Evolutionary conservation across 805 yeast species (phyloP).

Genomic region (Teunomyces panamensis): DNA sequence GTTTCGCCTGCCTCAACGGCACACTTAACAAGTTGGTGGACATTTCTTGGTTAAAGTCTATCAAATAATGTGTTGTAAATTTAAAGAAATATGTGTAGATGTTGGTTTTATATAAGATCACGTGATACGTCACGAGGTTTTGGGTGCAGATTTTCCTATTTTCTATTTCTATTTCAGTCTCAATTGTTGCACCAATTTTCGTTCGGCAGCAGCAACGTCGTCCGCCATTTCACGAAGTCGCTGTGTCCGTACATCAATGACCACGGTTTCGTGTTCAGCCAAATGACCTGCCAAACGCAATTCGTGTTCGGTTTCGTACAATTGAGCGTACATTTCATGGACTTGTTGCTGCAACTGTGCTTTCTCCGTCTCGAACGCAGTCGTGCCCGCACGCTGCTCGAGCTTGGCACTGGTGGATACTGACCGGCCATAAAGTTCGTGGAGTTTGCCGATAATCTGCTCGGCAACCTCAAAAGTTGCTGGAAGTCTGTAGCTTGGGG

Average conservation of each 20-base stretch:
- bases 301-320: constrained; percentile 15
- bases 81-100: too few relatives aligned
- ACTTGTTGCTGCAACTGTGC: constrained; percentile 8
- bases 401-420: background rate
- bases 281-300: constrained; percentile 8
- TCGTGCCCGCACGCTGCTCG: background rate
- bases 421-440: constrained; percentile 12
- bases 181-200: background rate
- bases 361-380: constrained; percentile 6
- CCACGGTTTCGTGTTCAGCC: constrained; percentile 16
- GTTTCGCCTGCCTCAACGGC: constrained; percentile 49
- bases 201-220: constrained; percentile 3
- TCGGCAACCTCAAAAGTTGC: constrained; percentile 14
- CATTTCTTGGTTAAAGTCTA: constrained; percentile 5
- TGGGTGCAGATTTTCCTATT: background rate
- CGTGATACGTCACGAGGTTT: background rate
- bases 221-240: constrained; percentile 25
- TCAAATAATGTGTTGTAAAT: too few relatives aligned
- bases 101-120: background rate
- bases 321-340: constrained; percentile 7
- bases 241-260: constrained; percentile 16
- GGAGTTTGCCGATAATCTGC: constrained; percentile 14
- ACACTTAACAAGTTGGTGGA: constrained; percentile 44
- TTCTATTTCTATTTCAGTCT: too few relatives aligned
- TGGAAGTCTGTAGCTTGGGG: constrained; percentile 10